Evolutionary conservation across 1,139 yeast species (phyloP).

Genomic region (Candida tropicalis): DNA sequence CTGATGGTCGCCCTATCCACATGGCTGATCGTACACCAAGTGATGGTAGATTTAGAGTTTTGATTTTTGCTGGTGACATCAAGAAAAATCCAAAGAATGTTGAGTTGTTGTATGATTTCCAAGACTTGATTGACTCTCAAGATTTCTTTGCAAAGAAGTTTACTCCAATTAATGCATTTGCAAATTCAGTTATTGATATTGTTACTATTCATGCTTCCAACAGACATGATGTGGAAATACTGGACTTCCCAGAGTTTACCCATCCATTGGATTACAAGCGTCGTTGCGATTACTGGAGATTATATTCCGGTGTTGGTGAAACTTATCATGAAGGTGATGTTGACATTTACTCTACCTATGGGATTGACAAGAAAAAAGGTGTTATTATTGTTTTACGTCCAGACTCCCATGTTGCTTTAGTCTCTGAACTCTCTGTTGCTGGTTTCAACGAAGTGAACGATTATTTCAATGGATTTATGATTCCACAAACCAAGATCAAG

Average conservation of each 20-base stretch:
- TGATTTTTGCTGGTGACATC: slow-evolving; percentile 29
- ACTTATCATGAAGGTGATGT: slow-evolving; percentile 14
- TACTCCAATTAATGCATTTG: slow-evolving; percentile 28
- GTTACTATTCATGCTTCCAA: slow-evolving; percentile 24
- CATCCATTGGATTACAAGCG: slow-evolving; percentile 27
- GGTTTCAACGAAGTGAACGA: slow-evolving; percentile 22
- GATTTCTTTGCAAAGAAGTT: slow-evolving; percentile 23
- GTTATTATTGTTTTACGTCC: slow-evolving; percentile 31
- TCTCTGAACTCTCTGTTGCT: slow-evolving; percentile 17
- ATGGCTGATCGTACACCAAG: slow-evolving; percentile 25
- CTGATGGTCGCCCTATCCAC: slow-evolving; percentile 28
- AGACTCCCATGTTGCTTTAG: slow-evolving; percentile 33
- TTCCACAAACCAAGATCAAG: slow-evolving; percentile 18
- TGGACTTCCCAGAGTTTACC: slow-evolving; percentile 30
- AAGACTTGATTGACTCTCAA: slow-evolving; percentile 18
- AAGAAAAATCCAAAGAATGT: slow-evolving; percentile 16
- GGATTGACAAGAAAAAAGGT: slow-evolving; percentile 25
- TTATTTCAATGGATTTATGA: slow-evolving; percentile 24
- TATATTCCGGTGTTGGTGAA: slow-evolving; percentile 25
- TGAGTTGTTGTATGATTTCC: slow-evolving; percentile 18
- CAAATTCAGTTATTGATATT: slow-evolving; percentile 26
- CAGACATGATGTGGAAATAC: slow-evolving; percentile 24
- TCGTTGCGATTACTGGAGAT: slow-evolving; percentile 34
- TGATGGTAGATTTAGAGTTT: slow-evolving; percentile 29
- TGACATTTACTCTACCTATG: slow-evolving; percentile 24